These are phyloP conservation scores for Alternaria incomplexa DNA, from an alignment of 2,329 filamentous ascomycete species.

Conservation along the genomic window DNA sequence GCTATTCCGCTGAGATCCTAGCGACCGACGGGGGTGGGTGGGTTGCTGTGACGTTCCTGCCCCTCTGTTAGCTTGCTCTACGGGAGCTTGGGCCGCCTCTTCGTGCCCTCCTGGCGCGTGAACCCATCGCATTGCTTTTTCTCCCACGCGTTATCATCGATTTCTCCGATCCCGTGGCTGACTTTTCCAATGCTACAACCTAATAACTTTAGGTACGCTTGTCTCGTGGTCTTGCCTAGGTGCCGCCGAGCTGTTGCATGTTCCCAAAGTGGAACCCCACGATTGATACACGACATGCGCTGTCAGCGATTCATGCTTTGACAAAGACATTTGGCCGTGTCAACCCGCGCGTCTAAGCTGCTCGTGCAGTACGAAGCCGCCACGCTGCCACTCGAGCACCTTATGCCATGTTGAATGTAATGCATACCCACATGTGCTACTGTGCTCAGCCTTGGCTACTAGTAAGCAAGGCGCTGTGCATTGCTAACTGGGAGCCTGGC, in stretches of 20 bases:
- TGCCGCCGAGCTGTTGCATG: background rate
- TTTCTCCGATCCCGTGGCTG: background rate
- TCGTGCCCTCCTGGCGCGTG: conserved; percentile 3
- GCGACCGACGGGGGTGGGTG: conserved; percentile 24
- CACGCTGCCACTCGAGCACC: background rate
- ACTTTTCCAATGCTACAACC: background rate
- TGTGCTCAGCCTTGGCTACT: background rate
- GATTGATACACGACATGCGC: conserved; percentile 24
- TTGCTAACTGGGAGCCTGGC: background rate
- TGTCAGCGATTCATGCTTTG: conserved; percentile 34
- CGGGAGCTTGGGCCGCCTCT: conserved; percentile 18
- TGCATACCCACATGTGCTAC: background rate
- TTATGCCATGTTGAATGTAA: background rate
- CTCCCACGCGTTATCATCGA: background rate
- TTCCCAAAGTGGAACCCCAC: conserved; percentile 5
- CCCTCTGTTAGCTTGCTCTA: conserved; percentile 11
- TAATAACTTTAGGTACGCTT: background rate
- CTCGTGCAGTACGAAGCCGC: background rate
- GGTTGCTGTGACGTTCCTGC: conserved; percentile 20
- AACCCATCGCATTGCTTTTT: background rate
- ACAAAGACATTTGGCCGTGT: conserved; percentile 22
- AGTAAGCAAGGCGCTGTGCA: background rate
- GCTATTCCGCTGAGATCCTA: conserved; percentile 22
- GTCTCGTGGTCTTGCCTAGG: background rate
- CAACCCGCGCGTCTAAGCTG: background rate